Evolutionary conservation across 2,329 filamentous ascomycete genomes (phyloP), one percentile per base, ranked within the genome.

Genomic region (Sphaerulina populicola): DNA sequence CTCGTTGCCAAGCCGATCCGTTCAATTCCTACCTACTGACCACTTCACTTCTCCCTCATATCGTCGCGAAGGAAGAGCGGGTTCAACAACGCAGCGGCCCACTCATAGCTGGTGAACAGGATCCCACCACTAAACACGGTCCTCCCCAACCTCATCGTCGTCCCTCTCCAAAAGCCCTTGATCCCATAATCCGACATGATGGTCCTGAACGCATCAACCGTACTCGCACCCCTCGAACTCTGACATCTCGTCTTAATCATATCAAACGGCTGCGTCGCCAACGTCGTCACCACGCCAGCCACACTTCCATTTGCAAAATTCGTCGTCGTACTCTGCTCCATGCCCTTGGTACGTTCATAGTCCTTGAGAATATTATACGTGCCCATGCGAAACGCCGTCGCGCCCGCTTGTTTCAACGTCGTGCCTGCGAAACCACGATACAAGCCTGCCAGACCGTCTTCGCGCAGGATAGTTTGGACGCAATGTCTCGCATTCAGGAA

Each of bases 101-200:
- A 74, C 61, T 83, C 81, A 60, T 82, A 82, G 2, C 77, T 75
- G 1, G 79, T 80, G 56, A 83, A 83, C 1, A 84, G 66, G 52
- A 84, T 83, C 0, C 82, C 81, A n/a, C 82, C 82, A 57, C 78
- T 81, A 40, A 85, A 74, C 0, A 85, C 73, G 3, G 82, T 75
- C 54, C 82, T 66, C 0, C 81, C 81, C 21, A 86, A 61, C 50
- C 83, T 72, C 82, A 86, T 85, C 0, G 79, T 79, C 31, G 81
- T 85, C 0, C 82, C 82, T 52, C 76, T 79, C 82, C 82, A 86
- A 54, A 85, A 80, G 0, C 77, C 81, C 36, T 69, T 72, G 1
- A 83, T 56, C 0, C 82, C 82, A 55, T 77, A 75, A 57, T 83
- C 79, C 0, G 68, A 63, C 47, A 79, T 62, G 3, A 85, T 72